Evolutionary conservation across 192 early-diverging fungal species (phyloP), one percentile per base, ranked within the genome.

Genomic region (Coemansia sp.): DNA sequence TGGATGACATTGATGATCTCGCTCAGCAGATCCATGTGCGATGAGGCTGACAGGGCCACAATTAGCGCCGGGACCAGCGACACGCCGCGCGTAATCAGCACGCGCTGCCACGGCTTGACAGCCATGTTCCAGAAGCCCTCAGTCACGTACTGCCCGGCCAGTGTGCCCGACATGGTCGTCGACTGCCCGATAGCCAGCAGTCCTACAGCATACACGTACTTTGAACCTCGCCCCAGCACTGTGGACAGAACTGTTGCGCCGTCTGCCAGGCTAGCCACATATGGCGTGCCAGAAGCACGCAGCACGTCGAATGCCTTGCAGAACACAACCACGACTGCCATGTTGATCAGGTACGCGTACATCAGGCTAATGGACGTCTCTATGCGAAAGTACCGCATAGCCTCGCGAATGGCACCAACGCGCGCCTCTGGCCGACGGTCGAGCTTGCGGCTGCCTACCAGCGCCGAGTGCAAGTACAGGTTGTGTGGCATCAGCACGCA

Each of bases 401-500:
- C 90, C 71, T 91, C 88, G 69, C 85, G 86, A 21, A 89, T 79
- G n/a, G 88, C 89, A 1, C 73, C 83, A 53, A 79, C 74, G 62
- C 88, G 86, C n/a, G 70, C 74, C 53, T 70, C 72, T 6, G 69
- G 61, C 32, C 73, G 69, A 33, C 78, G 76, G 52, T 88, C 80
- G 6, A 85, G 80, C 68, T 84, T 86, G 65, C 87, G 85, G 47
- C 85, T 86, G 67, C 85, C 85, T 9, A 96, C 94, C 52, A 96
- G 82, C 21, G 87, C 88, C 63, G 91, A 93, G 76, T 97, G 95
- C 46, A 97, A 80, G 72, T 87, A 97, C 58, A 97, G 84, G 70
- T 95, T 94, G 80, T 96, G 95, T 6, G 95, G 95, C 95, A 96
- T 96, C 53, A 91, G 82, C 3, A 91, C 86, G 58, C 85, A 86